Evolutionary conservation across 2,329 filamentous ascomycete species (phyloP).

Genomic region (Colletotrichum simmondsii): DNA sequence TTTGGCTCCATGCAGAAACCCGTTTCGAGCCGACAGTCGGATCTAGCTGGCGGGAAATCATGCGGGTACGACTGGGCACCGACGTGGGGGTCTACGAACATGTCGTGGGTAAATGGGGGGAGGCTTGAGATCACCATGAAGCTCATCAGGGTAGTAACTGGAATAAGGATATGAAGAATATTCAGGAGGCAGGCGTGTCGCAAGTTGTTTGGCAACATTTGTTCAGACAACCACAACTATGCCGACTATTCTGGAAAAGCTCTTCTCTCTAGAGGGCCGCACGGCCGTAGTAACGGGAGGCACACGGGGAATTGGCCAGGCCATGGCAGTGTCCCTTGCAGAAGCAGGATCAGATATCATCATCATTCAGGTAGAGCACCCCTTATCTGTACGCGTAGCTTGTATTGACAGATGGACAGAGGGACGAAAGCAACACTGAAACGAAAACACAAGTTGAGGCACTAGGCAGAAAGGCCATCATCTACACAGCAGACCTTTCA

Average conservation of each 20-base stretch:
- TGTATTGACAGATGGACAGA: conserved; percentile 1
- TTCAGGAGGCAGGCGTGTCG: not conserved
- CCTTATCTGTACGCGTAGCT: not conserved
- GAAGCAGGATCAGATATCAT: conserved; percentile 37
- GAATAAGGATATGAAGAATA: conserved; percentile 3
- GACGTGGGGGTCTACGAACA: conserved; percentile 12
- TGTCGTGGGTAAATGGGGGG: not conserved
- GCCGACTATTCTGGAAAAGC: conserved; percentile 33
- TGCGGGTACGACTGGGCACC: not conserved
- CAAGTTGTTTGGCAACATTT: not conserved
- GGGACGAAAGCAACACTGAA: conserved; percentile 37
- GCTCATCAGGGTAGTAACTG: not conserved
- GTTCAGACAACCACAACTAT: not conserved
- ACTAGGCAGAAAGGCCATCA: conserved; percentile 37
- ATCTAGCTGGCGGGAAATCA: not conserved
- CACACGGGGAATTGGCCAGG: conserved; percentile 39
- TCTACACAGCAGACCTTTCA: conserved; percentile 39
- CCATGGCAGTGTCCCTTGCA: conserved; percentile 38
- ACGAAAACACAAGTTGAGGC: conserved; percentile 35
- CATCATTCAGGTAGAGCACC: conserved; percentile 34
- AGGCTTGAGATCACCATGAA: not conserved
- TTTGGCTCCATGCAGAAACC: conserved; percentile 10
- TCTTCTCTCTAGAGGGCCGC: conserved; percentile 37
- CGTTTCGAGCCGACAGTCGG: conserved; percentile 5
- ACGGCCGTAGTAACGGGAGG: conserved; percentile 38